Evolutionary conservation across 176 grass and related monocot species (phyloP), one percentile per base, ranked within the genome.

Genomic region (Musa schizocarpa): DNA sequence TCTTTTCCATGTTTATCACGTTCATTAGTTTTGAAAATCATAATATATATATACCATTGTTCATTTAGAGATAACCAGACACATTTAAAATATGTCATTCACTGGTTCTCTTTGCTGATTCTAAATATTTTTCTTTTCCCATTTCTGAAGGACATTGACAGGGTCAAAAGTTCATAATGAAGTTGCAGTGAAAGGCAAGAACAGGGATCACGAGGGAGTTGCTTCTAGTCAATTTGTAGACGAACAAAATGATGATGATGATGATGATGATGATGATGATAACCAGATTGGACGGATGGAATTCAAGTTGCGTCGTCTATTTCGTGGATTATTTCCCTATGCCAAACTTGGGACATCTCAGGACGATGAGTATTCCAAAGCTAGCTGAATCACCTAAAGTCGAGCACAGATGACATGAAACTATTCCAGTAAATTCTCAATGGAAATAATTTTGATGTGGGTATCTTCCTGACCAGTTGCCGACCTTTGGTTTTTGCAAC

Each of bases 321-420:
- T 86, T 64, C 54, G 77, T 9, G 77, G 82, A 53, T 86, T 63
- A 83, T 88, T 96, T 75, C 85, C 79, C 9, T 97, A 85, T 54
- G 80, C 83, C 8, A 90, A 50, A 83, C 50, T 88, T 70, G 85
- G 71, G 70, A 70, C 9, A 27, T 26, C 14, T 19, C 53, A 9
- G 1, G 34, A 43, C 4, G 34, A 43, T 43, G 34, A 43, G 34
- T 43, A 6, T 43, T 43, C 34, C 34, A 43, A 43, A 43, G 34
- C 5, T 43, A 43, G 34, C 34, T 43, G 34, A 43, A 6, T 43
- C 34, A 43, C 4, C 34, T 4, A 43, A 43, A 43, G 34, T 43
- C 34, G 29, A 43, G 34, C 34, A 43, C 4, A 43, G 34, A 43
- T 43, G 34, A 43, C 34, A 43, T 43, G 34, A 43, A 43, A 43